A percentile compares a stretch with the other conserved stretches of the same genome.
Conservation (phyloP, 1,284 basidiomycete genomes). For the Phlebopus sp. region DNA sequence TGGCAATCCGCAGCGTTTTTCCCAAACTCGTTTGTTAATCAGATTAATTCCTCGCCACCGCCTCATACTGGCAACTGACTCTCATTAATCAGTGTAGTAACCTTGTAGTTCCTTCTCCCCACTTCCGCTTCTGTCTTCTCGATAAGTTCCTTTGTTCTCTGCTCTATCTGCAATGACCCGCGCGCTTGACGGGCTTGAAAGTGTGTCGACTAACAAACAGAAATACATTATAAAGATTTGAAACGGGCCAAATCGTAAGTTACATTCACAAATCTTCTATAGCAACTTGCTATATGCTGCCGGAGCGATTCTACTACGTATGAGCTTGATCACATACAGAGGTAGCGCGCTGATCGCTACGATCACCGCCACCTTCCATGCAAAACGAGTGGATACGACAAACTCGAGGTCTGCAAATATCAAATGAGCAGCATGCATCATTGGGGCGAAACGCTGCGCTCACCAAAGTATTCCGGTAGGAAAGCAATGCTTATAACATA, state of each 20-base stretch:
- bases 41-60: constrained; percentile 48
- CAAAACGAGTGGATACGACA: constrained; percentile 83
- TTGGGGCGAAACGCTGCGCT: constrained; percentile 29
- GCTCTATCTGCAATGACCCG: constrained; percentile 31
- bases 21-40: constrained; percentile 44
- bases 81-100: constrained; percentile 23
- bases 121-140: constrained; percentile 1
- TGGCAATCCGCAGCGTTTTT: constrained; percentile 53
- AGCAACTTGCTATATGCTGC: constrained; percentile 92
- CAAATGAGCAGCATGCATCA: not conserved
- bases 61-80: constrained; percentile 51
- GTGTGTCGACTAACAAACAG: constrained; percentile 24
- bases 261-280: constrained; percentile 35
- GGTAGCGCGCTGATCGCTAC: constrained; percentile 93
- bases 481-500: constrained; percentile 94
- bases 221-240: constrained; percentile 39
- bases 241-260: constrained; percentile 16
- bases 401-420: constrained; percentile 77
- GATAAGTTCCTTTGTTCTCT: constrained; percentile 18
- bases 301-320: constrained; percentile 85
- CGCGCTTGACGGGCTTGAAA: constrained; percentile 10
- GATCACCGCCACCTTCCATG: constrained; percentile 96
- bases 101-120: constrained; percentile 12
- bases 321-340: constrained; percentile 86
- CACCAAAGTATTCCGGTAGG: constrained; percentile 96